phyloP scores from a whole-genome alignment of 2,329 filamentous ascomycete genomes.

The Aspergillus quadrilineatus region DNA sequence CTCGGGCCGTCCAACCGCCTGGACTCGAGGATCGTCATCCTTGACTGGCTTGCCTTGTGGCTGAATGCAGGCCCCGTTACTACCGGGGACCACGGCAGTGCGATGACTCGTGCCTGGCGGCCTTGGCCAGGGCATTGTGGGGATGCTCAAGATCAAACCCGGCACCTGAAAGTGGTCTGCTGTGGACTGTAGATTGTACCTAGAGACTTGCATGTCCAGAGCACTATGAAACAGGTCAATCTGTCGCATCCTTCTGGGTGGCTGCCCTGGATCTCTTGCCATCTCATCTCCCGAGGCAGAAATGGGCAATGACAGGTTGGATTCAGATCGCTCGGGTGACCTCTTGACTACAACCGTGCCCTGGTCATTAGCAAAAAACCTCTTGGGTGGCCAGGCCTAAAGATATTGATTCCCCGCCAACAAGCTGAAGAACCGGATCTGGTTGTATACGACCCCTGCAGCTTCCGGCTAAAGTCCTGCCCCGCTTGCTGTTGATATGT shows the following conservation, averaged over 20 bases:
- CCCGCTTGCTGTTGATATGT: neutral
- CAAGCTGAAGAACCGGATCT: conserved; percentile 10
- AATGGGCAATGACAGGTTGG: neutral
- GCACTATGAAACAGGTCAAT: neutral
- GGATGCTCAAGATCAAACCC: conserved; percentile 1
- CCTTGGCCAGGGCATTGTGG: neutral
- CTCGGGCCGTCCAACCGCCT: conserved; percentile 25
- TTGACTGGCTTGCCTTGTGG: neutral
- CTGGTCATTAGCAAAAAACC: neutral
- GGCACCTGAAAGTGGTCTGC: neutral
- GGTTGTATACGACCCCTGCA: conserved; percentile 6
- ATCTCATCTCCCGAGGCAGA: neutral
- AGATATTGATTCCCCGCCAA: neutral
- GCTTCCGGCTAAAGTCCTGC: conserved; percentile 4
- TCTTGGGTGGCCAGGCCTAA: neutral
- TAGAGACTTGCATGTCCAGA: neutral
- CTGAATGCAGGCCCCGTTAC: neutral
- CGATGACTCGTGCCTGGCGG: neutral
- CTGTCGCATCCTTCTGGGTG: neutral
- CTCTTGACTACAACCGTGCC: neutral
- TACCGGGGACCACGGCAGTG: neutral
- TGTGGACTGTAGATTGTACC: neutral
- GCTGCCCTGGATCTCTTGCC: neutral
- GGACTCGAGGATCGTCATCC: conserved; percentile 5
- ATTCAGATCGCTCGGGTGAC: neutral